A percentile compares a stretch with the other conserved stretches of the same genome.
Evolutionary conservation across 2,329 filamentous ascomycete genomes (phyloP).

Genomic region (Cercospora beticola): DNA sequence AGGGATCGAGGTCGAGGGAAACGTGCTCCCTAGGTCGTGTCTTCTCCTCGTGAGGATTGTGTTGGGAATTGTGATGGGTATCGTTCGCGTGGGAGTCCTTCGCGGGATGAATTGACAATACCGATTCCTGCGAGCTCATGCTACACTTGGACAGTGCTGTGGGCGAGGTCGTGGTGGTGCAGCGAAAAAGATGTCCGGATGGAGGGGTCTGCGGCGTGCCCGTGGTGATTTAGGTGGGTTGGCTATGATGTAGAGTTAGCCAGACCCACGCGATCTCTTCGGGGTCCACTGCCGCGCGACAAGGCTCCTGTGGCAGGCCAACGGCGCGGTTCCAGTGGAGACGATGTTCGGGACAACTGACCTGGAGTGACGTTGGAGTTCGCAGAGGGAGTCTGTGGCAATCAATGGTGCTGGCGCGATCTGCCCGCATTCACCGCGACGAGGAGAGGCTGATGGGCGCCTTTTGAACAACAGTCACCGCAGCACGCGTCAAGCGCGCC

Average conservation of each 20-base stretch:
- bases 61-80: background rate
- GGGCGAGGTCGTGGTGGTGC: background rate
- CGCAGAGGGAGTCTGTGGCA: background rate
- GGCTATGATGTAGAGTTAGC: constrained; percentile 11
- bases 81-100: constrained; percentile 11
- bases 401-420: background rate
- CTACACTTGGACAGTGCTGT: constrained; percentile 22
- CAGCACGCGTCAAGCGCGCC: background rate
- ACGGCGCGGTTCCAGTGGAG: background rate
- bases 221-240: constrained; percentile 4
- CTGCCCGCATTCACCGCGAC: background rate
- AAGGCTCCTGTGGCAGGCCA: background rate
- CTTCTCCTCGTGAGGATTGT: constrained; percentile 3
- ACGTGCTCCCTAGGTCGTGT: constrained; percentile 15
- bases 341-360: background rate
- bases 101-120: constrained; percentile 26
- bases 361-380: constrained; percentile 6
- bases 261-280: constrained; percentile 1
- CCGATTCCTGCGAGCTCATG: constrained; percentile 40
- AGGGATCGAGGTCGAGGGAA: constrained; percentile 52
- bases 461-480: background rate
- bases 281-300: background rate
- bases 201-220: constrained; percentile 1
- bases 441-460: background rate
- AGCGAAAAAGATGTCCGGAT: background rate